phyloP scores from a whole-genome alignment of 805 yeast species.

The Novakomyces olei region DNA sequence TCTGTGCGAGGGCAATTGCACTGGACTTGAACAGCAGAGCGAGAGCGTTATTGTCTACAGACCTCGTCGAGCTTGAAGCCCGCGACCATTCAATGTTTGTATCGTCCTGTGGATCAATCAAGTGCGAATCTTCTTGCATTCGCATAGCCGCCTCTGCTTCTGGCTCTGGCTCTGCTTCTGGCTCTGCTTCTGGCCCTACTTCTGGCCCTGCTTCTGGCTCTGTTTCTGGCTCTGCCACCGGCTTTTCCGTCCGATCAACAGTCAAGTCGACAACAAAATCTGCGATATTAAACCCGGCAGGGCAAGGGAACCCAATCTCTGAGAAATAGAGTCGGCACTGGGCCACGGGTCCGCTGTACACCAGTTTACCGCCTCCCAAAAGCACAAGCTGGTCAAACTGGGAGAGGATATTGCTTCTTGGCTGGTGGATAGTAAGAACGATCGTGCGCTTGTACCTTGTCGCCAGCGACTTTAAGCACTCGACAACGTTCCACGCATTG shows the following conservation, averaged over 20 bases:
- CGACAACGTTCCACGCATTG: slow-evolving; percentile 81
- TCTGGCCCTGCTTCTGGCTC: too few relatives aligned
- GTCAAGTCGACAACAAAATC: slow-evolving; percentile 76
- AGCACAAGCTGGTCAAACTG: slow-evolving; percentile 64
- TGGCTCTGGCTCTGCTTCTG: slow-evolving; percentile 1
- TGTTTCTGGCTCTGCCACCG: background rate
- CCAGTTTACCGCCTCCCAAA: slow-evolving; percentile 63
- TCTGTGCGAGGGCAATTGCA: background rate
- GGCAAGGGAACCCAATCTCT: slow-evolving; percentile 58
- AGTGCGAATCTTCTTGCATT: background rate
- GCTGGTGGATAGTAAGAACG: slow-evolving; percentile 88
- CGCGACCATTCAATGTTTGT: background rate
- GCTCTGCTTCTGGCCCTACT: too few relatives aligned
- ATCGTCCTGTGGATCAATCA: background rate
- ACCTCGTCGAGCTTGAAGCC: background rate
- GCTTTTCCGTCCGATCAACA: slow-evolving; percentile 25
- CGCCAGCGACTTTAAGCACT: slow-evolving; percentile 58
- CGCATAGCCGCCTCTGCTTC: background rate
- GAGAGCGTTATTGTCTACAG: background rate
- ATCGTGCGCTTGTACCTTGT: slow-evolving; percentile 67
- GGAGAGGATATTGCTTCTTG: slow-evolving; percentile 85
- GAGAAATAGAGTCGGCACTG: slow-evolving; percentile 56
- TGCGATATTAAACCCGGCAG: slow-evolving; percentile 78
- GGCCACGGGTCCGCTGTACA: slow-evolving; percentile 69
- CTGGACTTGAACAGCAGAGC: background rate